Conservation (phyloP, 768 basidiomycete genomes). For the Daedaleopsis nitida region DNA sequence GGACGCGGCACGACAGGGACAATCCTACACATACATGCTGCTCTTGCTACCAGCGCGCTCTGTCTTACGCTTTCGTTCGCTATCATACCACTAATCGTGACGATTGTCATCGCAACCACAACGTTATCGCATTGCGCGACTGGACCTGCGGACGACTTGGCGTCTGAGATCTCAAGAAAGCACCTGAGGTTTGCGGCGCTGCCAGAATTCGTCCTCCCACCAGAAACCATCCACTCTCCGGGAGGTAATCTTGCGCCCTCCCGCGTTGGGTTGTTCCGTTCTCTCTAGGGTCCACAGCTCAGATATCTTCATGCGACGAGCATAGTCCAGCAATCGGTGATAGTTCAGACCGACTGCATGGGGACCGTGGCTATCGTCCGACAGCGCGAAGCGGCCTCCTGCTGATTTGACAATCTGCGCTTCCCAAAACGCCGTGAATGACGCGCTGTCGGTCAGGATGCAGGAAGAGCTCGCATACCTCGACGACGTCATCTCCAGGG, state of each 20-base stretch:
- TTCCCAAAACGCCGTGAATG: neutral
- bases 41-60: no score
- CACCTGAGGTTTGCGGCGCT: neutral
- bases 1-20: neutral
- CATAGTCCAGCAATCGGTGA: slow-evolving; percentile 60
- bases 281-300: slow-evolving; percentile 66
- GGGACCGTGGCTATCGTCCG: slow-evolving; percentile 96
- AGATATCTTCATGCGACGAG: slow-evolving; percentile 56
- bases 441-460: neutral
- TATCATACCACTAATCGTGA: no score
- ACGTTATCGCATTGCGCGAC: no score
- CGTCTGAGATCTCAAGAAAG: no score
- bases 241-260: slow-evolving; percentile 47
- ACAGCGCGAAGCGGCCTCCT: slow-evolving; percentile 80
- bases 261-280: slow-evolving; percentile 35
- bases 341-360: slow-evolving; percentile 90
- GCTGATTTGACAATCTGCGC: slow-evolving; percentile 66
- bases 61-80: no score
- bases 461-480: no score
- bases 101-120: no score
- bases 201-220: slow-evolving; percentile 62
- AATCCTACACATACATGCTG: neutral
- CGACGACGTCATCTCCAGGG: slow-evolving; percentile 75
- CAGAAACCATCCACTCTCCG: slow-evolving; percentile 53
- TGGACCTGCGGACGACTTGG: no score